These are phyloP conservation scores for Monilinia vaccinii-corymbosi DNA, from an alignment of 2,329 filamentous ascomycete genomes.

Conservation along the genomic window DNA sequence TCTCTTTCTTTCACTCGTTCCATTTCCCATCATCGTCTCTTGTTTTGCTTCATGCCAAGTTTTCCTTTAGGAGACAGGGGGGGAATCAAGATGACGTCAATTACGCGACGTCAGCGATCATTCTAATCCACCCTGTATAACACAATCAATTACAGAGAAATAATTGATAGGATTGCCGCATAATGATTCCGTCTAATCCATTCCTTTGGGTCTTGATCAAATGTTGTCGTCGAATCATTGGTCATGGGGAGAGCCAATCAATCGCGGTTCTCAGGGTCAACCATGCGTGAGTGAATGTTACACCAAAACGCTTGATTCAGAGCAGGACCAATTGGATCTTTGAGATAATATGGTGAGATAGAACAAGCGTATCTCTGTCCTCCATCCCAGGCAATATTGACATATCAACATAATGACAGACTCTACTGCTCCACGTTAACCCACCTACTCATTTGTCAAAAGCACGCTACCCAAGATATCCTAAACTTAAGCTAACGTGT, in stretches of 20 bases:
- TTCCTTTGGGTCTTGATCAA: background rate
- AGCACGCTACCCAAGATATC: too few relatives aligned
- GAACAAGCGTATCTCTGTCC: too few relatives aligned
- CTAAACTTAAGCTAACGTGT: too few relatives aligned
- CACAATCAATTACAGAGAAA: background rate
- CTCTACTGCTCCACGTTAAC: too few relatives aligned
- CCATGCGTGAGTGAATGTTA: background rate
- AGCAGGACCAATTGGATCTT: too few relatives aligned
- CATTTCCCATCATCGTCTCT: background rate
- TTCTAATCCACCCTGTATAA: background rate
- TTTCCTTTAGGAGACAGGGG: background rate
- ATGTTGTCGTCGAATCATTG: background rate
- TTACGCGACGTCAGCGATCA: background rate
- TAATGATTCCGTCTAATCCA: background rate
- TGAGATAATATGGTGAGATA: too few relatives aligned
- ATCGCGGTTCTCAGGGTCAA: background rate
- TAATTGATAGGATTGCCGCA: background rate
- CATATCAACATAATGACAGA: too few relatives aligned
- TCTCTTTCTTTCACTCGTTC: background rate
- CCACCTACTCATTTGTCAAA: too few relatives aligned
- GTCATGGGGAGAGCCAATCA: background rate
- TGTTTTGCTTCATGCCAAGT: conserved; percentile 1
- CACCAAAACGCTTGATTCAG: background rate
- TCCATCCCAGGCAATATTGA: too few relatives aligned
- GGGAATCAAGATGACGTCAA: background rate